Conservation (phyloP, 108 stramenopile genomes). For the Pseudonitzschia pungens region DNA sequence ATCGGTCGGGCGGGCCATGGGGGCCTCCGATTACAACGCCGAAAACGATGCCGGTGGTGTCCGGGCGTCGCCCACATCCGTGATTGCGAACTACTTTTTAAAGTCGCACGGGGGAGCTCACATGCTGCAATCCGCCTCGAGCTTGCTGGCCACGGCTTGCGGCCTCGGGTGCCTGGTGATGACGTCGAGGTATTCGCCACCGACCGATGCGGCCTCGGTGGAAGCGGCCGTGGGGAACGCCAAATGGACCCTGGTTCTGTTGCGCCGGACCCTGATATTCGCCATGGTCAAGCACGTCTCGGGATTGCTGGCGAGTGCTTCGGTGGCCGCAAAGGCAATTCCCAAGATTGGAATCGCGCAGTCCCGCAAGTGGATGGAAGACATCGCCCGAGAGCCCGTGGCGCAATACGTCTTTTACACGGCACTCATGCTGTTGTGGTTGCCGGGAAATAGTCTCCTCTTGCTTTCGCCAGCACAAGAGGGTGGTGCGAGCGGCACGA, state of each 20-base stretch:
- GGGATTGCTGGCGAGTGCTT: conserved; percentile 61
- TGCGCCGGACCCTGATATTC: conserved; percentile 64
- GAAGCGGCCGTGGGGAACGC: conserved; percentile 2
- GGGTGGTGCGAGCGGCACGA: conserved; percentile 18
- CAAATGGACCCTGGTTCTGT: conserved; percentile 36
- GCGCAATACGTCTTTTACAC: conserved; percentile 82
- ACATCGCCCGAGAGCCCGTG: conserved; percentile 67
- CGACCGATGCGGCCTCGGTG: not conserved
- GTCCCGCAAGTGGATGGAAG: conserved; percentile 59
- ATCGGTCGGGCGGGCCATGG: conserved; percentile 50
- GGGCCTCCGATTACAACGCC: conserved; percentile 44
- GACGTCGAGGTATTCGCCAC: not conserved
- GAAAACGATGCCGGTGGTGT: conserved; percentile 49
- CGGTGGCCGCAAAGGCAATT: conserved; percentile 58
- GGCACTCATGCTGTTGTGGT: conserved; percentile 69
- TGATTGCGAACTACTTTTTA: conserved; percentile 79
- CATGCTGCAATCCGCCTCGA: conserved; percentile 59
- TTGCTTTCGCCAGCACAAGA: not conserved
- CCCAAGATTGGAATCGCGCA: conserved; percentile 62
- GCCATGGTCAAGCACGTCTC: conserved; percentile 78
- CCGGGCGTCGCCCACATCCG: conserved; percentile 50
- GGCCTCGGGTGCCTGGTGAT: conserved; percentile 44
- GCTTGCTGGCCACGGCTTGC: conserved; percentile 50
- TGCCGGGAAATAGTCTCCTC: conserved; percentile 26
- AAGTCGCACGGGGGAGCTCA: conserved; percentile 83